Evolutionary conservation across 495 filamentous ascomycete species (phyloP), one percentile per base, ranked within the genome.

Genomic region (Barbatosphaeria neglecta): DNA sequence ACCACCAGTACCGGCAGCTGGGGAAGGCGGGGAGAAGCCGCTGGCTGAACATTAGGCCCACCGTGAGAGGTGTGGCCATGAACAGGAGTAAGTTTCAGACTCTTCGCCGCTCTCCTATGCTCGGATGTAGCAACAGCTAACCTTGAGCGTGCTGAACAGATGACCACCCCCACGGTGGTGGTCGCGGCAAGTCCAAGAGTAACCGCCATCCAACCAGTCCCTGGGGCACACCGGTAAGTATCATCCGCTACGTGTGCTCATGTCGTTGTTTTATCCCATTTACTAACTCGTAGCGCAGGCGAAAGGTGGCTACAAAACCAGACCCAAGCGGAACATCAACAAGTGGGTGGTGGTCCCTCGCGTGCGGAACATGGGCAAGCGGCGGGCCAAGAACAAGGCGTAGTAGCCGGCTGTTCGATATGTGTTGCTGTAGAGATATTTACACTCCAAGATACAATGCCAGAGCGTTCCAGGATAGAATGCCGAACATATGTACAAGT

Each of bases 121-220:
- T 11, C 13, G 6, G 15, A 35, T 3, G 31, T 35, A n/a, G 31
- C n/a, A n/a, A n/a, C 1, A 16, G 13, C 31, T 35, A n/a, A 35
- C 31, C 4, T 35, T 10, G 13, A 5, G 2, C n/a, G n/a, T n/a
- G n/a, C n/a, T n/a, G 31, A 4, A n/a, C 40, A 80, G 77, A 70
- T 50, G 93, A 98, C 54, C 92, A 98, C 77, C 90, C 92, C 54
- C 92, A 98, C 67, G 92, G 92, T 76, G 92, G 92, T 83, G 92
- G 92, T 61, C 76, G 93, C 71, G 92, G 92, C 62, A 98, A 98
- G 72, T 94, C 87, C 20, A 97, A 98, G 84, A 90, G 92, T 75
- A 97, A 97, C 64, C 76, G 86, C 46, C 71, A 92, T 61, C 90
- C 93, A 38, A 86, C 88, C 61, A 94, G 87, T 70, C 89, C 89